Conservation (phyloP, 108 stramenopile genomes). For the Pseudonitzschia delicatissima region DNA sequence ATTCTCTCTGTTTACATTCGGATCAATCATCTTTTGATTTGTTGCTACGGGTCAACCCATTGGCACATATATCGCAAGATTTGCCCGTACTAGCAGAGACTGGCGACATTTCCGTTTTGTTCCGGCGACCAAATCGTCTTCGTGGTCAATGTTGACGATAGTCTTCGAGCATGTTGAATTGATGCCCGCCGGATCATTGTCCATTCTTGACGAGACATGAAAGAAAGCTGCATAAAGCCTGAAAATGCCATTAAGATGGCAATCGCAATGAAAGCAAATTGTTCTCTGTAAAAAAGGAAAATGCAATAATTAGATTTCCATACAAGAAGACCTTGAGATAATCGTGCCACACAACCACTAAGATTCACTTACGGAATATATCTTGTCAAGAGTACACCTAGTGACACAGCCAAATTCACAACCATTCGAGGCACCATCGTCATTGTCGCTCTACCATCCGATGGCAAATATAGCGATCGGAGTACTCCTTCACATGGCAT, state of each 20-base stretch:
- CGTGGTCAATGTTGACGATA: background rate
- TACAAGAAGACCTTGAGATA: background rate
- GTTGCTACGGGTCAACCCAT: no score
- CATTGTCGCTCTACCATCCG: slow-evolving; percentile 36
- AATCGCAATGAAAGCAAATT: background rate
- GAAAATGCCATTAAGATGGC: slow-evolving; percentile 6
- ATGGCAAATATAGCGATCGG: slow-evolving; percentile 42
- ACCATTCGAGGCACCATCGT: slow-evolving; percentile 46
- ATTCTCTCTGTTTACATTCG: no score
- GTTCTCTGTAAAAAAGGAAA: background rate
- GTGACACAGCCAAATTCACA: slow-evolving; percentile 27
- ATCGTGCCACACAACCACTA: background rate
- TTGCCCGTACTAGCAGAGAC: no score
- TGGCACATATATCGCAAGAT: no score
- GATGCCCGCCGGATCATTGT: background rate
- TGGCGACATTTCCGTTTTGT: no score
- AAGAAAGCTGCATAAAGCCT: slow-evolving; percentile 3
- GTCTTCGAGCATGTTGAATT: background rate
- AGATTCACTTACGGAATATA: background rate
- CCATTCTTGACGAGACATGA: slow-evolving; percentile 11
- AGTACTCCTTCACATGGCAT: slow-evolving; percentile 50
- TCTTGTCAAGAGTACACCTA: slow-evolving; percentile 4
- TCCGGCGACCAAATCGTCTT: background rate
- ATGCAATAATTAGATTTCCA: background rate
- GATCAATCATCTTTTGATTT: slow-evolving; percentile 2